These are phyloP conservation scores for Amylostereum areolatum DNA, from an alignment of 1,284 basidiomycete genomes.

Conservation along the genomic window DNA sequence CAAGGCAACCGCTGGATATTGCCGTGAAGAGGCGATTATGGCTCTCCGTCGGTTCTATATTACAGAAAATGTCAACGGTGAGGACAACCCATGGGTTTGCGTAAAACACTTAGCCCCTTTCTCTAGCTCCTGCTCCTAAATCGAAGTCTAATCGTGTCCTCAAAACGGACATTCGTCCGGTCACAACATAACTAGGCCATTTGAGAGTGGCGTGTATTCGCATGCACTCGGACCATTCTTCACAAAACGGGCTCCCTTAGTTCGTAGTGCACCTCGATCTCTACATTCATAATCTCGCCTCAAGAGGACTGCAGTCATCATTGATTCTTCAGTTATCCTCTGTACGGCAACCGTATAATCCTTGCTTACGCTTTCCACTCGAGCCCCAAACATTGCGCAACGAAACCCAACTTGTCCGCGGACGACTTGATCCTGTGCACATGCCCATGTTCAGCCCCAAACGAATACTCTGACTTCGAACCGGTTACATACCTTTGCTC, in stretches of 20 bases:
- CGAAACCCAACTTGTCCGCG: slow-evolving; percentile 73
- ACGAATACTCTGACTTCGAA: background rate
- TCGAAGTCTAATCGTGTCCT: slow-evolving; percentile 68
- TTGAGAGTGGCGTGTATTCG: no score
- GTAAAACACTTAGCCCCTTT: background rate
- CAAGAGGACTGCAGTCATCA: no score
- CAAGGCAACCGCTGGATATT: slow-evolving; percentile 76
- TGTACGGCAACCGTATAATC: no score
- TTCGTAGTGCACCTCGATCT: no score
- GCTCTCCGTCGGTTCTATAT: slow-evolving; percentile 92
- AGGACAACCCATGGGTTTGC: slow-evolving; percentile 17
- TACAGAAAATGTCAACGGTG: slow-evolving; percentile 91
- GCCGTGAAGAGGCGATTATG: slow-evolving; percentile 93
- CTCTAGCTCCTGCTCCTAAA: slow-evolving; percentile 67
- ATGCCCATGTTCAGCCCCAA: background rate
- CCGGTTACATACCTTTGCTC: slow-evolving; percentile 50
- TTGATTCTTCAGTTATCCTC: no score
- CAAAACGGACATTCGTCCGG: slow-evolving; percentile 58
- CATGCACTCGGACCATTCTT: no score
- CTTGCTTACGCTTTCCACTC: slow-evolving; percentile 23
- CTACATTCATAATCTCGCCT: no score
- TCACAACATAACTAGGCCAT: background rate
- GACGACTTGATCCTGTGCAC: slow-evolving; percentile 62
- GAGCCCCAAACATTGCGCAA: slow-evolving; percentile 58
- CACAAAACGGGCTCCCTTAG: no score